Base-by-base conservation (phyloP, 2,329 filamentous ascomycete species). In the Beauveria caledonica region DNA sequence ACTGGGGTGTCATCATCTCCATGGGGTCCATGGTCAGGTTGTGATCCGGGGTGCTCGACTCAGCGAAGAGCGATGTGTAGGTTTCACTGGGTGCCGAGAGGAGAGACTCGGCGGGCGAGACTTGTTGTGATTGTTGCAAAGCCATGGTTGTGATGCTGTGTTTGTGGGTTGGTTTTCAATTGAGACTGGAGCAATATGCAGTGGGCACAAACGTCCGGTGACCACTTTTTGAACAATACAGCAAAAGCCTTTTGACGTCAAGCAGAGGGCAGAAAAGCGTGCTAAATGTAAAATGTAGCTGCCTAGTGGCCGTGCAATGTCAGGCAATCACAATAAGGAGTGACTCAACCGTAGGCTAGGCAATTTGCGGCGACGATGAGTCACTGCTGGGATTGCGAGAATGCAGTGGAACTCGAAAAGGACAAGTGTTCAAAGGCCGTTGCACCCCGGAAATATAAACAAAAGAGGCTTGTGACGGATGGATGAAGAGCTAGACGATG, bases 81-180 rank as follows among this genome's bases (percentile, higher is more conserved):
- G 73, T 71, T 62, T 82, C 78, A 63, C 77, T 74, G 2, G 80
- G 78, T 1, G 76, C 72, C 3, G 81, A 83, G 42, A 83, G 69
- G 49, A 82, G 74, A 5, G 80, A 83, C 70, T 84, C 81, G 69
- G 78, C 72, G 2, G 80, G 80, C 45, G 80, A 83, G 62, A 74
- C 67, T 74, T 64, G 60, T 68, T 60, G 40, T 63, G 46, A 62
- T 59, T 64, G 33, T 60, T 64, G 49, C 17, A 36, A 9, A 21
- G 46, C 53, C 60, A 58, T 55, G 33, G 23, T 56, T 58, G 60
- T 51, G 45, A 46, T 58, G 61, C 62, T 58, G 57, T 59, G 49
- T 57, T 52, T 54, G 19, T 58, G 46, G 15, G 29, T 29, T 57
- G 51, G 46, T 54, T 5, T 58, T 54, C 58, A 53, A 61, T 25